Evolutionary conservation across 257 asterid species (phyloP), one percentile per base, ranked within the genome.

Genomic region (Coffea canephora): DNA sequence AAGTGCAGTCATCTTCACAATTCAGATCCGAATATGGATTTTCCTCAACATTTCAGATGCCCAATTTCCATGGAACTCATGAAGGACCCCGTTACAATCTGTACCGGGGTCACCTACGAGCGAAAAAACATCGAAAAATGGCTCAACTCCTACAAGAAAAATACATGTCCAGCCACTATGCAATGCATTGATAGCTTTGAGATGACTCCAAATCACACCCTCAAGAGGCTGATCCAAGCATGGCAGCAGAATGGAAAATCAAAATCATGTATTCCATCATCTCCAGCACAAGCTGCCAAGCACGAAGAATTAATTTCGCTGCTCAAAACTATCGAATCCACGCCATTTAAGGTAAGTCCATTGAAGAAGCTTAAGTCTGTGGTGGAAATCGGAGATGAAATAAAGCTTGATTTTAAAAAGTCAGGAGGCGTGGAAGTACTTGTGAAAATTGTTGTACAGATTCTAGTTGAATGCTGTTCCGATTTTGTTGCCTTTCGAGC

Each of bases 51-150:
- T 89, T 93, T 95, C 75, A 79, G 95, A 49, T 95, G 99, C 75
- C 99, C 99, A 14, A 95, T 95, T 70, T 95, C 99, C 73, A 90
- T 92, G 98, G 98, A 95, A 79, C 78, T 91, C n/a, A 95, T 95
- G 96, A 89, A 87, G 73, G 98, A 95, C 54, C 98, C 98, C 0
- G 97, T 95, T 3, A 93, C 91, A 3, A 91, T 93, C 84, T 86
- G 88, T 52, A 95, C 98, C 3, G 99, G 99, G 41, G 96, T 95
- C 36, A 90, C 98, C 9, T 95, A 95, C 81, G 99, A 95, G 36
- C 80, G 97, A 0, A 89, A 83, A 54, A 86, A 86, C 84, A 93
- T 95, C 83, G 92, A 93, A 8, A 91, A 78, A 77, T 95, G 99
- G 99, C 88, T 95, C 81, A 77, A 65, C 27, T 78, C 82, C 0